Evolutionary conservation across 78 protist species (phyloP).

Genomic region (Neovahlkampfia damariscottae): DNA sequence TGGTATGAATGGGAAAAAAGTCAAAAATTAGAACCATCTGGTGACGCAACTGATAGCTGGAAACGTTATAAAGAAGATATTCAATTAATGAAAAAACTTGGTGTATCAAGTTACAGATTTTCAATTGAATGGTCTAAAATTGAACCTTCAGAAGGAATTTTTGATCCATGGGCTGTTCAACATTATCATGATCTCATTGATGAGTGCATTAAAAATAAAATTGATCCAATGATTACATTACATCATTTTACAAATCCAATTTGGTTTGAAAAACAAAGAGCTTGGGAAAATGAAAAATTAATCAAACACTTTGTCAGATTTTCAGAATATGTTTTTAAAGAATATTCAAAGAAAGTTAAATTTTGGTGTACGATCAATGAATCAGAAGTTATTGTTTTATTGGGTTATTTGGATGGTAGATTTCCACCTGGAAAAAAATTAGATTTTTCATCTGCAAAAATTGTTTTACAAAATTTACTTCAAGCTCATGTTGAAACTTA

Average conservation of each 20-base stretch:
- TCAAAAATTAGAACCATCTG: not conserved
- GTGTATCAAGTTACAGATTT: not conserved
- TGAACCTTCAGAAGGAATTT: not conserved
- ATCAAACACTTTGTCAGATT: not conserved
- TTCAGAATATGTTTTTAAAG: not conserved
- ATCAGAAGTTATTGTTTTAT: not conserved
- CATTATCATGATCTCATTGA: not conserved
- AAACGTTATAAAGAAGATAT: not conserved
- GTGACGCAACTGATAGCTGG: conserved; percentile 4
- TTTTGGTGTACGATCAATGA: conserved; percentile 25
- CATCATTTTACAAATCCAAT: conserved; percentile 19
- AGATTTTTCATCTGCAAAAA: not conserved
- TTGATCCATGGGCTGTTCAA: not conserved
- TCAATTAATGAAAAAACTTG: not conserved
- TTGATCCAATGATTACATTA: conserved; percentile 20
- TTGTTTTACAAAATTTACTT: not conserved
- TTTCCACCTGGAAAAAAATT: not conserved
- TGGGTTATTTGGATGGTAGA: not conserved
- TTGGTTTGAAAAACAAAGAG: not conserved
- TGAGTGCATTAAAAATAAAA: not conserved
- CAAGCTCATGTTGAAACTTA: not conserved
- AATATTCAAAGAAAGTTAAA: not conserved
- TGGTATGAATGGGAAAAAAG: conserved; percentile 4
- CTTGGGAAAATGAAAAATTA: not conserved
- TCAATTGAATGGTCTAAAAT: conserved; percentile 5